A percentile compares a stretch with the other conserved stretches of the same genome.
Evolutionary conservation across 495 filamentous ascomycete species (phyloP).

Genomic region (Xylaria castorea): DNA sequence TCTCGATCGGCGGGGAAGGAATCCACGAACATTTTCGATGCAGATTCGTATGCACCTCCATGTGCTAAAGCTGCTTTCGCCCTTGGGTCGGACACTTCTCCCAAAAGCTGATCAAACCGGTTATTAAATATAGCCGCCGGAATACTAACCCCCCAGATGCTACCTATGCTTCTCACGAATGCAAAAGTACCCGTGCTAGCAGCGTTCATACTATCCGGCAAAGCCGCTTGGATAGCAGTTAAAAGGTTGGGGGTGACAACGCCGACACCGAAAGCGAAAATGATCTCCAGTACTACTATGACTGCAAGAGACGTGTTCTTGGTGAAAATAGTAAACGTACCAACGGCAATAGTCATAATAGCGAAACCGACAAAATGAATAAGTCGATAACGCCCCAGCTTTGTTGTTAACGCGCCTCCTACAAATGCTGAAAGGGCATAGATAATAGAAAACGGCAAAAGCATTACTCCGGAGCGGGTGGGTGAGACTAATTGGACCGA

Average conservation of each 20-base stretch:
- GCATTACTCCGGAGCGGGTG: slow-evolving; percentile 49
- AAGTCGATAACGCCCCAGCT: slow-evolving; percentile 52
- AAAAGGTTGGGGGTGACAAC: slow-evolving; percentile 42
- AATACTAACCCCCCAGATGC: not conserved
- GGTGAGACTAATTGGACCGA: slow-evolving; percentile 43
- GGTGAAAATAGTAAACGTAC: slow-evolving; percentile 48
- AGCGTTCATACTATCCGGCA: not conserved
- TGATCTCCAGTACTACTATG: slow-evolving; percentile 45
- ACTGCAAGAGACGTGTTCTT: slow-evolving; percentile 31
- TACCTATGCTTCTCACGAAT: not conserved
- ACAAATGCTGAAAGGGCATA: slow-evolving; percentile 43
- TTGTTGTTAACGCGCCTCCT: slow-evolving; percentile 49
- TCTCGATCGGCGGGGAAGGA: slow-evolving; percentile 6
- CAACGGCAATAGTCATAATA: slow-evolving; percentile 48
- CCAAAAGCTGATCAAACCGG: not conserved
- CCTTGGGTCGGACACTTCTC: slow-evolving; percentile 7
- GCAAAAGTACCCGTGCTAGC: not conserved
- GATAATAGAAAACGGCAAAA: slow-evolving; percentile 54
- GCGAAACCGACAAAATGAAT: slow-evolving; percentile 51
- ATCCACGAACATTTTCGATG: not conserved
- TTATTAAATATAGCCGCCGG: slow-evolving; percentile 1
- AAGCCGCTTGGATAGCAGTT: slow-evolving; percentile 18
- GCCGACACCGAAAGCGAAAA: slow-evolving; percentile 44
- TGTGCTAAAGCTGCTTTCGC: not conserved
- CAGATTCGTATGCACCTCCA: not conserved